Evolutionary conservation across 1,284 basidiomycete species (phyloP).

Genomic region (Farysia itapuensis): DNA sequence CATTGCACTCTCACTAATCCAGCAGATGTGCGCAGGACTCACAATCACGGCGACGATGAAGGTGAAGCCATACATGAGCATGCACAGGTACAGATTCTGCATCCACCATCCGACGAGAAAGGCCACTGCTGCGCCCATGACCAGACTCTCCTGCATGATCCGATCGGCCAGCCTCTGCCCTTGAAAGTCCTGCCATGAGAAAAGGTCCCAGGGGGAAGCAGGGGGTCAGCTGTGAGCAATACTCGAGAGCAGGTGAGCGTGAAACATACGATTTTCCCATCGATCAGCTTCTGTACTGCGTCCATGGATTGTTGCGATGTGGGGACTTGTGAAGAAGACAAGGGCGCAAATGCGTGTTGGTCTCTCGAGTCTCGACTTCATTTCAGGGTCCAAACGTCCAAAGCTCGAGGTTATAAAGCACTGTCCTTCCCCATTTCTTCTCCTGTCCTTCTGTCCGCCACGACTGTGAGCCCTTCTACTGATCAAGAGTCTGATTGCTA

Average conservation of each 20-base stretch:
- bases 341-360: background rate
- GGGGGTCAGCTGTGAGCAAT: background rate
- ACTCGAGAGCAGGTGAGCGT: background rate
- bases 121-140: conserved; percentile 4
- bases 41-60: conserved; percentile 14
- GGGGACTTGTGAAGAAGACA: background rate
- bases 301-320: conserved; percentile 12
- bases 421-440: background rate
- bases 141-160: conserved; percentile 27
- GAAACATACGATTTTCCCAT: conserved; percentile 29
- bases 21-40: conserved; percentile 2
- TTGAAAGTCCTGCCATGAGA: conserved; percentile 22
- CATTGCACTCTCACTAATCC: background rate
- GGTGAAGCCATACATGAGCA: conserved; percentile 8
- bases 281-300: conserved; percentile 14
- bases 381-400: background rate
- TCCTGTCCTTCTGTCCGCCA: background rate
- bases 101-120: conserved; percentile 20
- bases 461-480: too few species aligned
- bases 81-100: conserved; percentile 25
- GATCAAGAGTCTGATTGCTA: too few species aligned
- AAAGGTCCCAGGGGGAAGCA: background rate
- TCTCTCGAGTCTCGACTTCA: too few species aligned
- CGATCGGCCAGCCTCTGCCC: conserved; percentile 25
- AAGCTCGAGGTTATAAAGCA: background rate